These are phyloP conservation scores for Vitis rotundifolia DNA, from an alignment of 164 flowering plant genomes.

Conservation along the genomic window DNA sequence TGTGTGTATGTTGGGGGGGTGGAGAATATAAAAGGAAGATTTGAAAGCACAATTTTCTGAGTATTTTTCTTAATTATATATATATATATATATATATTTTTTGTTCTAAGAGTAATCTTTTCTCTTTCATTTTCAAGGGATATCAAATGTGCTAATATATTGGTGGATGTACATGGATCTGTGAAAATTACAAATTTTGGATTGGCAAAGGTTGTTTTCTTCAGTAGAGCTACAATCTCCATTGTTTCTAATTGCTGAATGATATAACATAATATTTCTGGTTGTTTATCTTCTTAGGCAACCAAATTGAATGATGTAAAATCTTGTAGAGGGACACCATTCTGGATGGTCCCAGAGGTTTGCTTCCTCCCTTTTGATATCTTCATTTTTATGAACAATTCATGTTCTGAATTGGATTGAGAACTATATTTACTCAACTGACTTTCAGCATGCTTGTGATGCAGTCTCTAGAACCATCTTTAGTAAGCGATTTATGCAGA, in stretches of 20 bases:
- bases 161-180: constrained; percentile 37
- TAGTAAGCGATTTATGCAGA: not conserved
- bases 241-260: not conserved
- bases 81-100: not conserved
- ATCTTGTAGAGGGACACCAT: constrained; percentile 45
- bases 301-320: constrained; percentile 45
- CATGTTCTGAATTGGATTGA: no score
- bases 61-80: no score
- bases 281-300: constrained; percentile 26
- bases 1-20: no score
- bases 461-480: no score
- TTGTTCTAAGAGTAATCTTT: not conserved
- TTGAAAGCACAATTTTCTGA: no score
- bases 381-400: no score
- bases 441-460: no score
- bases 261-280: not conserved
- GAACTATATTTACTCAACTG: no score
- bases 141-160: constrained; percentile 51
- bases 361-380: not conserved
- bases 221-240: no score
- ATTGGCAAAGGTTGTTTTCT: constrained; percentile 17
- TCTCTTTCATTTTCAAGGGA: constrained; percentile 25
- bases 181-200: constrained; percentile 58
- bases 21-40: no score
- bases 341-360: constrained; percentile 57